phyloP scores from a whole-genome alignment of 306 rosid species.

The Potentilla sterilis region DNA sequence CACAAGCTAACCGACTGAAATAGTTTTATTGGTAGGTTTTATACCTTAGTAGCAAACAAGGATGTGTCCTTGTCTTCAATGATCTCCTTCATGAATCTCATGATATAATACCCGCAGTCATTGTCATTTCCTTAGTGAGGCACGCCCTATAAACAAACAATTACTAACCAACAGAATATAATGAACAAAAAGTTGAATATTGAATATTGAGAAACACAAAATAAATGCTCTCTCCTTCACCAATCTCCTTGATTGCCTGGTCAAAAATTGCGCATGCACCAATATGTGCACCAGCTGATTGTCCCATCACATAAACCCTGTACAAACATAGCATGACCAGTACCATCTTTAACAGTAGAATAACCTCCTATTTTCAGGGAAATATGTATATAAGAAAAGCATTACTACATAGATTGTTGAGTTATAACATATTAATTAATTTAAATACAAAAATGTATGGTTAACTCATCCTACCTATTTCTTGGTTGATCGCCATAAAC shows the following conservation, averaged over 20 bases:
- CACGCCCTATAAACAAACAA: no score
- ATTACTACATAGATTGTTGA: constrained; percentile 27
- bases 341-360: constrained; percentile 18
- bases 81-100: no score
- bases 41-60: no score
- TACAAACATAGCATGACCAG: constrained; percentile 15
- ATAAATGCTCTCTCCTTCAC: constrained; percentile 67
- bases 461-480: constrained; percentile 51
- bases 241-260: constrained; percentile 88
- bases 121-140: no score
- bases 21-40: no score
- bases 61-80: no score
- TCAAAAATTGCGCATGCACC: constrained; percentile 77
- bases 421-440: background rate
- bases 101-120: no score
- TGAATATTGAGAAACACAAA: no score
- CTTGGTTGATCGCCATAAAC: constrained; percentile 89
- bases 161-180: no score
- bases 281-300: constrained; percentile 98
- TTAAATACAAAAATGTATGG: background rate
- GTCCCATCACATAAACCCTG: constrained; percentile 96
- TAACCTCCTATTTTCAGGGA: background rate
- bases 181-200: no score
- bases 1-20: no score
- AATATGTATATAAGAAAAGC: background rate